These are phyloP conservation scores for Jaltomata sinuosa DNA, from an alignment of 257 asterid genomes.

Conservation along the genomic window DNA sequence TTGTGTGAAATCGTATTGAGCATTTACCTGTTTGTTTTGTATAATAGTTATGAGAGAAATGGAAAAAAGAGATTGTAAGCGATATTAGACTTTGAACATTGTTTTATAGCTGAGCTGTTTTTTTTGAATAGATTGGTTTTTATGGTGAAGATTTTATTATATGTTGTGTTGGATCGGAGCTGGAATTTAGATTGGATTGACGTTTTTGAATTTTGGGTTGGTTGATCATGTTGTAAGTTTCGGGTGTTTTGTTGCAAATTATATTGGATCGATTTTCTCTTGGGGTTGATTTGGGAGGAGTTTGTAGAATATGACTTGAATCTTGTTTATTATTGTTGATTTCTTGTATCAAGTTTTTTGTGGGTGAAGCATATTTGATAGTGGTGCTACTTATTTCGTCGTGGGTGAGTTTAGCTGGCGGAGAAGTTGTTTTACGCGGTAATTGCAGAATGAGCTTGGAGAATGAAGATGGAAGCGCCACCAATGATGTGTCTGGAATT, in stretches of 20 bases:
- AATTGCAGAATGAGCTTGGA: conserved; percentile 57
- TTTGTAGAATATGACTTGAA: not conserved
- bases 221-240: not conserved
- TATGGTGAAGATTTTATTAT: not conserved
- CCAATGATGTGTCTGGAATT: conserved; percentile 18
- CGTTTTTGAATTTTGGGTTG: not conserved
- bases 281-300: conserved; percentile 2
- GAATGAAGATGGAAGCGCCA: conserved; percentile 39
- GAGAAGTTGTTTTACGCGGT: conserved; percentile 1
- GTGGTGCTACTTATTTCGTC: conserved; percentile 15
- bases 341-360: not conserved
- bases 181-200: not conserved
- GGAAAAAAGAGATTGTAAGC: not conserved
- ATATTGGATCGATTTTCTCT: not conserved
- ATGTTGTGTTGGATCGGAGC: not conserved
- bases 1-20: not conserved
- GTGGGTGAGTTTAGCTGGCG: conserved; percentile 16
- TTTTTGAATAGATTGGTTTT: not conserved
- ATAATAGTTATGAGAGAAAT: not conserved
- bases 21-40: not conserved
- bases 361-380: conserved; percentile 1
- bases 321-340: not conserved
- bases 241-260: not conserved
- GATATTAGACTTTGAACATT: not conserved
- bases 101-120: not conserved